Evolutionary conservation across 371 early-diverging fungal genomes (phyloP).

Genomic region (Choanephora cucurbitarum): DNA sequence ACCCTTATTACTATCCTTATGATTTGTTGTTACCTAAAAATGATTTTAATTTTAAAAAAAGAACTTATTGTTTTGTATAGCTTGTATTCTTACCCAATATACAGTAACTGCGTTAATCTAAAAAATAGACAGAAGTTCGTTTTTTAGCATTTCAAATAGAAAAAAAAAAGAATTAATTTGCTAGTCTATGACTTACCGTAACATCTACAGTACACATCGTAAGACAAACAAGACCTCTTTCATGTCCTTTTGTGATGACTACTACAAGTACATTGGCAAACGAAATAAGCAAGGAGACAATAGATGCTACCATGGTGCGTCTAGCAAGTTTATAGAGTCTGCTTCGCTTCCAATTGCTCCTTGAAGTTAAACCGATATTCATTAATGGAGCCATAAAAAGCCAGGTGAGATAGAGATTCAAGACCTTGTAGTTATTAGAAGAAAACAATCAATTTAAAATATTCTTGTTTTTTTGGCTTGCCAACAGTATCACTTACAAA

Average conservation of each 20-base stretch:
- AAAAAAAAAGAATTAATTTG: no score
- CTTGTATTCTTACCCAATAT: constrained; percentile 62
- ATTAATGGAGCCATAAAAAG: constrained; percentile 47
- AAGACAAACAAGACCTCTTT: constrained; percentile 56
- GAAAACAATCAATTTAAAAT: background rate
- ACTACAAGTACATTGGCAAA: constrained; percentile 51
- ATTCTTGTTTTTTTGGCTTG: background rate
- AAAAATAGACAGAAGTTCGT: background rate
- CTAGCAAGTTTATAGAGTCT: constrained; percentile 49
- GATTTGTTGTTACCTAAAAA: constrained; percentile 29
- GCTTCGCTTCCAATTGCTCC: constrained; percentile 48
- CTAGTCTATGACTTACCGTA: constrained; percentile 52
- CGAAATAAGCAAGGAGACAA: constrained; percentile 50
- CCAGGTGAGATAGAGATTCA: constrained; percentile 38
- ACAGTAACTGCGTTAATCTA: constrained; percentile 59
- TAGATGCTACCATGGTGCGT: constrained; percentile 51
- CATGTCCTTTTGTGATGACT: constrained; percentile 48
- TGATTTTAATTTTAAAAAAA: no score
- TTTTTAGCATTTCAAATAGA: no score
- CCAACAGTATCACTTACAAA: constrained; percentile 27
- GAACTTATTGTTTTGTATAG: no score
- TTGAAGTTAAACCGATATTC: constrained; percentile 33
- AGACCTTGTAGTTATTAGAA: no score
- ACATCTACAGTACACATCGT: constrained; percentile 60
- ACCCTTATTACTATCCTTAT: constrained; percentile 5